Base-by-base conservation (phyloP, 805 yeast species). In the Metschnikowia drakensbergensis region DNA sequence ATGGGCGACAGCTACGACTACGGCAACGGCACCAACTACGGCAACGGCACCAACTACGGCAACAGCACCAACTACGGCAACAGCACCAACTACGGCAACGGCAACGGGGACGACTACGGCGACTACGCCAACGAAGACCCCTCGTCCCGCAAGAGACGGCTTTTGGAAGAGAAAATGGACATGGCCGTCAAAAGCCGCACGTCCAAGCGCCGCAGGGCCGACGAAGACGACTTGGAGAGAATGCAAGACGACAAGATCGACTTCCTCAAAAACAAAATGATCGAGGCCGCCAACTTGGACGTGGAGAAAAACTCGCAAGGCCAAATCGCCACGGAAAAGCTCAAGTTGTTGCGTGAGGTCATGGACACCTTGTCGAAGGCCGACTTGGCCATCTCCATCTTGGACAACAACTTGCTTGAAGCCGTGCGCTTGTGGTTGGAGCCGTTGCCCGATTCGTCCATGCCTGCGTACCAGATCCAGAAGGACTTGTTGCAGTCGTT, bases 401-500 rank as follows among this genome's bases (percentile, higher is more conserved):
- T 94, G 61, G 99, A 94, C 71, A 94, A 94, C 65, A 94, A 94
- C 66, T 68, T 94, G 58, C 74, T 94, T 51, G 97, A 92, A 60
- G 92, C 96, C 44, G 91, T 94, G 27, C 80, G 98, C 58, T 84
- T 89, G 65, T 94, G 99, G 99, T 76, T 94, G 49, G 99, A 94
- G 67, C 99, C 99, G 29, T 76, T 94, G 59, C 99, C 99, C 3
- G 98, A 95, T 74, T 96, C 95, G 40, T 88, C 97, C 8, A 76
- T 94, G 69, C 99, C 99, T n/a, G 91, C 96, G 1, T 94, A 86
- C 70, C 96, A 90, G 66, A 92, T 94, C 55, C 99, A 94, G 66
- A 88, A 86, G 65, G 91, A 86, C 48, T 70, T 94, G 58, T 87
- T 94, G 57, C 72, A 74, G 17, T 86, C 96, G 33, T 71, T 94